phyloP scores from a whole-genome alignment of 1,139 yeast genomes.

The Lodderomyces theae region DNA sequence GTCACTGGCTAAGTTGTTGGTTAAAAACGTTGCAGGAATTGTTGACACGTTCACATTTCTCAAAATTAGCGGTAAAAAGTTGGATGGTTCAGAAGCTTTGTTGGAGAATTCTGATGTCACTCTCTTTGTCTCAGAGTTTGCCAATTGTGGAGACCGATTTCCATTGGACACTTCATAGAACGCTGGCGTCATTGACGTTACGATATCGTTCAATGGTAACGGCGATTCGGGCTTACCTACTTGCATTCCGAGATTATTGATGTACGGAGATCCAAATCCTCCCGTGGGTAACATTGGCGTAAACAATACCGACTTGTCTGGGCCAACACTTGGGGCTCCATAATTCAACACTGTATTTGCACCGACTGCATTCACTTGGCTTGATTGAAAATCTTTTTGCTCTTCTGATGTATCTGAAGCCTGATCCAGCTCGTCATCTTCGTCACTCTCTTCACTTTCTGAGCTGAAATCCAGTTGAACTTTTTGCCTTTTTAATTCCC shows the following conservation, averaged over 20 bases:
- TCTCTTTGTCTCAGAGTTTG: constrained; percentile 4
- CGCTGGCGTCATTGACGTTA: constrained; percentile 19
- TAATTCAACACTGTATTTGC: neutral
- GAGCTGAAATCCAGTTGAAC: constrained; percentile 6
- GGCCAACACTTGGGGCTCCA: neutral
- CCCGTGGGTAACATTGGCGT: constrained; percentile 1
- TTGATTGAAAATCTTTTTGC: constrained; percentile 16
- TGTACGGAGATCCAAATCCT: constrained; percentile 26
- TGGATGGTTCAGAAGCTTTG: constrained; percentile 38
- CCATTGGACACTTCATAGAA: constrained; percentile 17
- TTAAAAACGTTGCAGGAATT: constrained; percentile 51
- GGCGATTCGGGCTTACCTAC: constrained; percentile 29
- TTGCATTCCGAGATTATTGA: constrained; percentile 12
- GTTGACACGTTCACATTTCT: constrained; percentile 60
- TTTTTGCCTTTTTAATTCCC: neutral
- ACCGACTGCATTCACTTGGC: constrained; percentile 22
- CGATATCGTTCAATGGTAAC: constrained; percentile 19
- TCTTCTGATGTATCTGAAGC: constrained; percentile 26
- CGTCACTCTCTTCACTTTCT: constrained; percentile 33
- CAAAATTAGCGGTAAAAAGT: constrained; percentile 61
- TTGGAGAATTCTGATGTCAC: constrained; percentile 10
- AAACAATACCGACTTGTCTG: neutral
- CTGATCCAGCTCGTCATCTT: constrained; percentile 11
- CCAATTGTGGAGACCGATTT: constrained; percentile 13
- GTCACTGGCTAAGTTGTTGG: constrained; percentile 28